phyloP scores from a whole-genome alignment of 768 basidiomycete species.

The Lentinula aciculospora region DNA sequence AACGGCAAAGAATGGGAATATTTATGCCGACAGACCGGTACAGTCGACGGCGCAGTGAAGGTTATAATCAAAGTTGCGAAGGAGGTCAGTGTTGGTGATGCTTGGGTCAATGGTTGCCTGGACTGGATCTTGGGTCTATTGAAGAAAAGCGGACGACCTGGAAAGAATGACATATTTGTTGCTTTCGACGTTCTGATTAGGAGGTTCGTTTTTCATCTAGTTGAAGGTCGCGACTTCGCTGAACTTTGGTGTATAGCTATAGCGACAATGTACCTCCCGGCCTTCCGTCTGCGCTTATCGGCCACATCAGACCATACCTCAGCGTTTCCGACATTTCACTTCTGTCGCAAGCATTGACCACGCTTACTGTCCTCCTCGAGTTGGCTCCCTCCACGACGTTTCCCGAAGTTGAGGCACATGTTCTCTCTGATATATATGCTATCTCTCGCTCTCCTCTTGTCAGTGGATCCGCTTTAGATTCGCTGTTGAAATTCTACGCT shows the following conservation, averaged over 20 bases:
- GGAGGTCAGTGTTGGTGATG: slow-evolving; percentile 62
- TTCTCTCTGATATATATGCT: slow-evolving; percentile 58
- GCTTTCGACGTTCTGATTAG: slow-evolving; percentile 69
- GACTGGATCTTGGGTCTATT: slow-evolving; percentile 73
- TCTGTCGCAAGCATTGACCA: slow-evolving; percentile 64
- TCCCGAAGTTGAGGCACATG: slow-evolving; percentile 69
- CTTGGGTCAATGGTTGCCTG: slow-evolving; percentile 79
- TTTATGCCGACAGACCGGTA: slow-evolving; percentile 65
- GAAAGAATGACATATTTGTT: slow-evolving; percentile 76
- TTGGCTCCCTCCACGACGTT: slow-evolving; percentile 62
- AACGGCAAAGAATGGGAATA: slow-evolving; percentile 76
- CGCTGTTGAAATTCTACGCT: slow-evolving; percentile 76
- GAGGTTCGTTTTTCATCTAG: slow-evolving; percentile 35
- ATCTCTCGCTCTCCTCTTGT: slow-evolving; percentile 78
- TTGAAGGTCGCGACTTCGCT: background rate
- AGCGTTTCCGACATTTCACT: slow-evolving; percentile 72
- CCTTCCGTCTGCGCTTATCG: slow-evolving; percentile 58
- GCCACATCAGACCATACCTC: slow-evolving; percentile 73
- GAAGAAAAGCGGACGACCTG: slow-evolving; percentile 71
- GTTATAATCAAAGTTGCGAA: slow-evolving; percentile 82
- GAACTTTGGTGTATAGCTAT: slow-evolving; percentile 22
- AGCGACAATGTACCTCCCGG: slow-evolving; percentile 42
- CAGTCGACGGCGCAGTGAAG: slow-evolving; percentile 70
- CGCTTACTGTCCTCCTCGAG: slow-evolving; percentile 64
- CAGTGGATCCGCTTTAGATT: slow-evolving; percentile 73